phyloP scores from a whole-genome alignment of 179 eudicot species.

The Silene noctiflora region DNA sequence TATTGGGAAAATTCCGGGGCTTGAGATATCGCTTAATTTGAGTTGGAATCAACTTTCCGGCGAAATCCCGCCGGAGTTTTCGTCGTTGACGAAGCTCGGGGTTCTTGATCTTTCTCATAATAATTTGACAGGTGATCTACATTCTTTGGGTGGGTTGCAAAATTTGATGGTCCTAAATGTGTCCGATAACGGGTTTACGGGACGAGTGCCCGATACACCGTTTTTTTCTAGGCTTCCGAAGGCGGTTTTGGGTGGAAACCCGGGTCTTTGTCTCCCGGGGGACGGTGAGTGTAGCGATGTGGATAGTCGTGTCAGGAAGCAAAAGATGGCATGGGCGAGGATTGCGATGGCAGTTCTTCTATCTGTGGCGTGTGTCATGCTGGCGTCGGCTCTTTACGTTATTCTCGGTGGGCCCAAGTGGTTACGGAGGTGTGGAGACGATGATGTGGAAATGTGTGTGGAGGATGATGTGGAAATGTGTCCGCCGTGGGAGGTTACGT shows the following conservation, averaged over 20 bases:
- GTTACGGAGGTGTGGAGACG: constrained; percentile 22
- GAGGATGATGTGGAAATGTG: constrained; percentile 64
- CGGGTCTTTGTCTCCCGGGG: constrained; percentile 47
- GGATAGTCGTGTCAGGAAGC: constrained; percentile 12
- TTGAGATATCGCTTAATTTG: constrained; percentile 77
- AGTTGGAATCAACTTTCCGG: constrained; percentile 84
- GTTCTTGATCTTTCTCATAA: constrained; percentile 79
- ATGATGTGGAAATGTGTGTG: constrained; percentile 27
- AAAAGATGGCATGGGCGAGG: constrained; percentile 40
- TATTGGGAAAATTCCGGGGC: constrained; percentile 65
- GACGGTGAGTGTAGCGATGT: constrained; percentile 32
- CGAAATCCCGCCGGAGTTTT: constrained; percentile 60
- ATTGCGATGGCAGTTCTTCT: constrained; percentile 78
- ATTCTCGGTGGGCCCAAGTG: constrained; percentile 42
- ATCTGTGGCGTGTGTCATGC: constrained; percentile 52
- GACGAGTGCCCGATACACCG: constrained; percentile 64
- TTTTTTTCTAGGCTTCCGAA: constrained; percentile 73
- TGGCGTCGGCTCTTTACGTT: constrained; percentile 60
- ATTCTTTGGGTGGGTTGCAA: constrained; percentile 46
- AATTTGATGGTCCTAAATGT: constrained; percentile 75
- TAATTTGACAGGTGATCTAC: constrained; percentile 56
- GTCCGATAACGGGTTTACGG: constrained; percentile 68
- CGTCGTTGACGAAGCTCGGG: constrained; percentile 65
- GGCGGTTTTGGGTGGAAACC: constrained; percentile 56
- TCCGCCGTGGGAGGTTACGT: constrained; percentile 87